A percentile compares a stretch with the other conserved stretches of the same genome.
These are phyloP conservation scores for Flaveria brownii DNA, from an alignment of 129 eudicot genomes.

Conservation along the genomic window DNA sequence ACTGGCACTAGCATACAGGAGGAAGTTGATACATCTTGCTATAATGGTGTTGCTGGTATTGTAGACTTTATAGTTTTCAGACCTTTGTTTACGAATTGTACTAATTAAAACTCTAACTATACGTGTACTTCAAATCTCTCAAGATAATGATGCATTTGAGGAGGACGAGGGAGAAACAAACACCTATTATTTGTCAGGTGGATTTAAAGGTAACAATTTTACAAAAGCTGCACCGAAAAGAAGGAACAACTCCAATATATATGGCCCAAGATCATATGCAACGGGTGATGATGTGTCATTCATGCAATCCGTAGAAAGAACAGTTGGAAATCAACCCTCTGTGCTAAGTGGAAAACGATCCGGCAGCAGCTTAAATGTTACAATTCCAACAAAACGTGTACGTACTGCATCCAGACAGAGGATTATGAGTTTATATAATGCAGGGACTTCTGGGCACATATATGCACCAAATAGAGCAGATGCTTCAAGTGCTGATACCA, in stretches of 20 bases:
- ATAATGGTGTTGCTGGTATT: conserved; percentile 17
- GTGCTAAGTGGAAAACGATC: conserved; percentile 57
- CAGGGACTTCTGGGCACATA: conserved; percentile 15
- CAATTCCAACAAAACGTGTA: conserved; percentile 70
- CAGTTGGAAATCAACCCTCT: conserved; percentile 49
- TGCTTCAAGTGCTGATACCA: conserved; percentile 91
- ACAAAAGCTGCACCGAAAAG: conserved; percentile 51
- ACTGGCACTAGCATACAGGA: conserved; percentile 9
- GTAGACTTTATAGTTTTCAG: background rate
- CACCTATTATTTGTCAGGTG: conserved; percentile 50
- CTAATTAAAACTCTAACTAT: background rate
- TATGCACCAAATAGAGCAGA: conserved; percentile 54
- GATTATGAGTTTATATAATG: conserved; percentile 52
- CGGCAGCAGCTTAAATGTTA: conserved; percentile 56
- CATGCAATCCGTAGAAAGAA: conserved; percentile 51
- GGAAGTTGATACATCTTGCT: conserved; percentile 19
- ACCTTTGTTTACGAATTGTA: background rate
- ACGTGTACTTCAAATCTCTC: background rate
- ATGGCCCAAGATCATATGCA: conserved; percentile 56
- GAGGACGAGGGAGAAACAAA: conserved; percentile 70
- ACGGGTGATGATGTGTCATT: conserved; percentile 46
- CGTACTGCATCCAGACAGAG: conserved; percentile 85
- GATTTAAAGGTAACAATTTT: conserved; percentile 49
- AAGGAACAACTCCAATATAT: conserved; percentile 43
- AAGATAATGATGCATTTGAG: conserved; percentile 39